Base-by-base conservation (phyloP, 1,284 basidiomycete species). In the Gymnopus androsaceus region DNA sequence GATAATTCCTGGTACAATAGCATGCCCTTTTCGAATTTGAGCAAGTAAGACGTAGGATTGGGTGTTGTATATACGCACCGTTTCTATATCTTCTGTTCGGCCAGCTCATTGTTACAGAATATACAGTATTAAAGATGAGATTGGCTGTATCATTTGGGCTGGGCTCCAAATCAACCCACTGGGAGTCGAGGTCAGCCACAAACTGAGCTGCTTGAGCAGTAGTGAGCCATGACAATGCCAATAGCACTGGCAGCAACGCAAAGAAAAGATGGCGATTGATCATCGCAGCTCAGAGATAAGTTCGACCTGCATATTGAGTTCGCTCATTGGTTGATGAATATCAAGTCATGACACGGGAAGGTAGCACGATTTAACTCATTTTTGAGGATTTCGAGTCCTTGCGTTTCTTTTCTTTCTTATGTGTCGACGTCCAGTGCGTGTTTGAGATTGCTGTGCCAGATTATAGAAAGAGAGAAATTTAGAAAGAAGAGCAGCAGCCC, bases 81-180 rank as follows among this genome's bases (percentile, higher is more conserved):
- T 81, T 81, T 37, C 75, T 71, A 61, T 76, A 76, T 7, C 74
- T 69, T 1, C 77, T 78, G 55, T 82, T 80, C 1, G 78, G 77
- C 80, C 79, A 81, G 46, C 76, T 76, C 54, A 82, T 77, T 4
- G 81, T 64, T 14, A 79, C 61, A 1, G 74, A 72, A 55, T 63
- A 70, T 5, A 76, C 71, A 0, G 70, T 73, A 33, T 75, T 70
- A 58, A 81, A 81, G 25, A 81, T 61, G 7, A 77, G 64, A 53
- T 77, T 65, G 1, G 68, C 69, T 1, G 75, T 77, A 15, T 69
- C 64, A 55, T 75, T 68, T 19, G 60, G 47, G 40, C 57, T 47
- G 4, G 68, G 69, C 1, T 49, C 37, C 2, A 51, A 41, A 31
- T 63, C 51, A 50, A 31, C 57, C 53, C 67, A 67, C 67, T 36